Conservation (phyloP, 345 rosid species). For the Syzygium jambos region DNA sequence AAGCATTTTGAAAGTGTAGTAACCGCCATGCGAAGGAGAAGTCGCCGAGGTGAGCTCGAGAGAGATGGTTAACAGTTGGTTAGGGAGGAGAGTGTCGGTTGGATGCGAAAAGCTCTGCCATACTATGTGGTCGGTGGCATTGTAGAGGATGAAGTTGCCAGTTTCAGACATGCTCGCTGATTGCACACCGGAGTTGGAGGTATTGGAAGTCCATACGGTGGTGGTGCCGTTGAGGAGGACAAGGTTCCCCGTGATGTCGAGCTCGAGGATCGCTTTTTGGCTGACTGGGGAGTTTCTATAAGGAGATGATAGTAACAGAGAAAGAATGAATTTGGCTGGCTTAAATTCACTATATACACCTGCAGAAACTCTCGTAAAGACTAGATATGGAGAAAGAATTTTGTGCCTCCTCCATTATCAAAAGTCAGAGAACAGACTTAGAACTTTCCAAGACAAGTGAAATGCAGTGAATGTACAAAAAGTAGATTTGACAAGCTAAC, state of each 20-base stretch:
- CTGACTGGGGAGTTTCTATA: slow-evolving; percentile 79
- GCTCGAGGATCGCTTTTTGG: slow-evolving; percentile 57
- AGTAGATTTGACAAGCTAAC: neutral
- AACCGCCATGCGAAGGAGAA: slow-evolving; percentile 39
- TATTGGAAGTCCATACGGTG: slow-evolving; percentile 67
- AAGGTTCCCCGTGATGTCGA: slow-evolving; percentile 65
- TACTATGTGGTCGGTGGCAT: slow-evolving; percentile 17
- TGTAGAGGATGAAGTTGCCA: slow-evolving; percentile 69
- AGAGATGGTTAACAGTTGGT: slow-evolving; percentile 67
- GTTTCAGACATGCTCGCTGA: slow-evolving; percentile 64
- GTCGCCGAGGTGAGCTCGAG: slow-evolving; percentile 41
- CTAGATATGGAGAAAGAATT: slow-evolving; percentile 3
- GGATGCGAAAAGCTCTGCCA: slow-evolving; percentile 90
- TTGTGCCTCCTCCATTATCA: neutral
- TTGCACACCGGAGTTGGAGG: slow-evolving; percentile 38
- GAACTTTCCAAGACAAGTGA: neutral
- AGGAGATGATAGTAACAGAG: slow-evolving; percentile 27
- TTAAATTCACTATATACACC: slow-evolving; percentile 16
- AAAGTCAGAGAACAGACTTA: neutral
- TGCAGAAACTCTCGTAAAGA: slow-evolving; percentile 30
- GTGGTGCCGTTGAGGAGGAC: slow-evolving; percentile 42
- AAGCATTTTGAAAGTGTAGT: slow-evolving; percentile 73
- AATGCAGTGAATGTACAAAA: neutral
- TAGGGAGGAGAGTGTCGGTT: slow-evolving; percentile 76
- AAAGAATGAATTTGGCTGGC: slow-evolving; percentile 8